Base-by-base conservation (phyloP, 1,139 yeast species). In the Zygoascus hellenicus region DNA sequence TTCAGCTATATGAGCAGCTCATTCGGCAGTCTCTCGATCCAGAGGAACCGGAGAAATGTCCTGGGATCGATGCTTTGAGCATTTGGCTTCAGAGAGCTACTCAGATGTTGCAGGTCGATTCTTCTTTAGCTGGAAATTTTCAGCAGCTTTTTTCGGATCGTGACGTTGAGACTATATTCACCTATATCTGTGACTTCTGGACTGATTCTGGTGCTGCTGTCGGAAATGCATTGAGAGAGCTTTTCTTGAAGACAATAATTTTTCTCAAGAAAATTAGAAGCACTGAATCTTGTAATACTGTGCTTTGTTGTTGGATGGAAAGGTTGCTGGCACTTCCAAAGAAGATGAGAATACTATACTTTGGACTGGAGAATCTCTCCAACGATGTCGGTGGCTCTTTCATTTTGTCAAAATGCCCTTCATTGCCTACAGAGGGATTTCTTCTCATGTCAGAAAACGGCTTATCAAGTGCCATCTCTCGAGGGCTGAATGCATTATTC, bases 191-290 rank as follows among this genome's bases (percentile, higher is more conserved):
- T 42, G 88, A 80, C 54, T 80, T 78, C 57, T 80, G 89, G 80
- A 80, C 79, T 46, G 85, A 80, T 46, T 77, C 87, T 1, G 81
- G 84, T 4, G 80, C 86, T 1, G 81, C 94, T 0, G 65, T 85
- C 32, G 79, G 82, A 5, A 84, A 82, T 55, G 82, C 94, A 0
- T 64, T 86, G 45, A 74, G 72, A 48, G 84, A 80, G 36, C 60
- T 87, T 35, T 73, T 85, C 45, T 54, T 64, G 3, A 83, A 82
- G 54, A 58, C 81, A 42, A 62, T 82, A 5, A 53, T 61, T 0
- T 64, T 79, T 26, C 56, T 75, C 13, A 52, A 41, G 17, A 54
- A 14, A 50, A 46, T 55, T 7, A 45, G 55, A 34, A 35, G 42
- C 5, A 43, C 44, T 3, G 51, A 46, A 13, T 44, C 52, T 17